These are phyloP conservation scores for Ustilago shanxiensis DNA, from an alignment of 1,284 basidiomycete genomes.

Conservation along the genomic window DNA sequence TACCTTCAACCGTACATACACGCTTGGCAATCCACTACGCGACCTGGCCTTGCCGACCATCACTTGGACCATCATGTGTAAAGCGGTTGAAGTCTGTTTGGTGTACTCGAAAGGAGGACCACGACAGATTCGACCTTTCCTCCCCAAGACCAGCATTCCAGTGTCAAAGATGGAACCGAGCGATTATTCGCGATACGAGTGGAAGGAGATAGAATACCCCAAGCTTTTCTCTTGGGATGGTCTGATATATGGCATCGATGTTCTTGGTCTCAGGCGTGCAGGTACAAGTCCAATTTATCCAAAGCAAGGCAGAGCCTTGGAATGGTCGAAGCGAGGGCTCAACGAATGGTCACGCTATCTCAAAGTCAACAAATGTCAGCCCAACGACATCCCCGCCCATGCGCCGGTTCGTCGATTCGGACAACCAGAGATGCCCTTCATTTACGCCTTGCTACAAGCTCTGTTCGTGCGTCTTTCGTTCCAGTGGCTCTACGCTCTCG, in stretches of 20 bases:
- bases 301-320: constrained; percentile 33
- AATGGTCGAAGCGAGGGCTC: constrained; percentile 34
- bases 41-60: constrained; percentile 37
- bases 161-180: constrained; percentile 17
- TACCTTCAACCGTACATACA: constrained; percentile 23
- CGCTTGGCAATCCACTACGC: constrained; percentile 39
- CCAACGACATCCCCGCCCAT: constrained; percentile 28
- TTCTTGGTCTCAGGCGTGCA: constrained; percentile 14
- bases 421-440: constrained; percentile 33
- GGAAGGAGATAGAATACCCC: constrained; percentile 29
- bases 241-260: constrained; percentile 30
- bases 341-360: constrained; percentile 40
- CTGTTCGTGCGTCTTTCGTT: constrained; percentile 16
- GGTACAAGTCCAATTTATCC: constrained; percentile 30
- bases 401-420: constrained; percentile 40
- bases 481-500: constrained; percentile 31
- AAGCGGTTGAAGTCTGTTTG: constrained; percentile 35
- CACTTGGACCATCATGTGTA: constrained; percentile 39
- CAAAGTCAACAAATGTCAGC: constrained; percentile 18
- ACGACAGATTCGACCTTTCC: constrained; percentile 34
- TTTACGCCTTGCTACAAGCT: constrained; percentile 12
- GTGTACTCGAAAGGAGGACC: constrained; percentile 31
- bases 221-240: constrained; percentile 16
- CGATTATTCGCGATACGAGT: constrained; percentile 30
- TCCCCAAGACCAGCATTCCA: not conserved